Evolutionary conservation across 1,284 basidiomycete species (phyloP), one percentile per base, ranked within the genome.

Genomic region (Papiliotrema flavescens): DNA sequence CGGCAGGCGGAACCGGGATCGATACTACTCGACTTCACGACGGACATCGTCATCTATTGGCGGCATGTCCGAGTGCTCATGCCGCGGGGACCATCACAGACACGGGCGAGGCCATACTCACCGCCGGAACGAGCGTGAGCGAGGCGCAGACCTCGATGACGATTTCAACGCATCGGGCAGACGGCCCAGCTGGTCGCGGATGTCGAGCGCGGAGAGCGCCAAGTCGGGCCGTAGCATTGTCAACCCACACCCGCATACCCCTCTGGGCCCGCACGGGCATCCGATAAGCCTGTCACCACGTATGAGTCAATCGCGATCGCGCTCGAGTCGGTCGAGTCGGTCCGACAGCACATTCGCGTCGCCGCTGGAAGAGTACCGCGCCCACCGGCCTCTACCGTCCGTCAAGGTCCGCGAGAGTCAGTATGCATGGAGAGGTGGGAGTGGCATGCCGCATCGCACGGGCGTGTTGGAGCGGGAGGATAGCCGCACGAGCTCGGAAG

Each of bases 391-490:
- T 5, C 11, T 32, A 11, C 28, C 28, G 11, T 32, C 28, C 5
- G 28, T 32, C 6, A 32, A 32, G 28, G 5, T 32, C 6, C 5
- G 11, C 5, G 28, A 11, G 28, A 32, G 28, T 32, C 28, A 32
- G 28, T 32, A 6, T 11, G 45, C 24, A 1, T 39, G 34, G 35
- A 19, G 23, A 14, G 20, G 34, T 14, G 47, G 20, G 17, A 15
- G 28, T 5, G 17, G 45, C 28, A 36, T 41, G 39, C 39, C 39
- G 2, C 49, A 51, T 45, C 24, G 34, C 6, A 44, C 49, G 28
- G 49, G 42, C n/a, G 49, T 51, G 19, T 23, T 43, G 42, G 49
- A 51, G 34, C 6, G 48, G 41, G 48, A 22, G 19, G 11, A 11
- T 14, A 49, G 47, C 23, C 35, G 47, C n/a, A 49, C 32, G 13